These are phyloP conservation scores for Conringia planisiliqua DNA, from an alignment of 345 rosid species.

Conservation along the genomic window DNA sequence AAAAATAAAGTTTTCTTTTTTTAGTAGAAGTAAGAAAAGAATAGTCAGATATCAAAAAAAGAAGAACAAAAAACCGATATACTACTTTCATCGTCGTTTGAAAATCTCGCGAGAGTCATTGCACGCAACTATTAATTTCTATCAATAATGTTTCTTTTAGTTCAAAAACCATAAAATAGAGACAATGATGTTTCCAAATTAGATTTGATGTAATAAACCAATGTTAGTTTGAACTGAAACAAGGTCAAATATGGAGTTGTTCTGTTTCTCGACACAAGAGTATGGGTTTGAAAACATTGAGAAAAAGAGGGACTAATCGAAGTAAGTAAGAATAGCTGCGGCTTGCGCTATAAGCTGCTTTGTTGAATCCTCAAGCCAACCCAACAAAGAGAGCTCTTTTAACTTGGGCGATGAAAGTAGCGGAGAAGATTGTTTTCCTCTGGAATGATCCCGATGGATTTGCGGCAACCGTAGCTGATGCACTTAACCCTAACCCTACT, in stretches of 20 bases:
- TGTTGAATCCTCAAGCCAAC: background rate
- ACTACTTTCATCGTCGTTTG: background rate
- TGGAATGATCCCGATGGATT: constrained; percentile 51
- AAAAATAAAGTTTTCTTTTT: background rate
- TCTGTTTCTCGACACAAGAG: too few species aligned
- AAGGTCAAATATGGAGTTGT: too few species aligned
- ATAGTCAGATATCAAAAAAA: background rate
- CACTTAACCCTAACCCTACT: constrained; percentile 45
- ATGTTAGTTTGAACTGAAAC: too few species aligned
- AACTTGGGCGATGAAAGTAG: constrained; percentile 44
- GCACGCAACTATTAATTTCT: background rate
- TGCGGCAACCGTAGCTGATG: constrained; percentile 41
- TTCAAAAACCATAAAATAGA: background rate
- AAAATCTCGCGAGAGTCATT: background rate
- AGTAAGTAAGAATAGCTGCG: background rate
- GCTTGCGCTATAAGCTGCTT: constrained; percentile 5
- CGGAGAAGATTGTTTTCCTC: constrained; percentile 51
- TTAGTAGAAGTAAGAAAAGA: background rate
- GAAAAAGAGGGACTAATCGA: background rate
- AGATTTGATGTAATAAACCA: too few species aligned
- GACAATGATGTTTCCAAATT: too few species aligned
- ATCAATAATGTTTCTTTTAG: background rate
- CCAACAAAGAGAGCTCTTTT: background rate
- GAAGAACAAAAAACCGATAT: background rate
- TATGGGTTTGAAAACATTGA: background rate